Conservation (phyloP, 2,329 filamentous ascomycete genomes). For the Phymatotrichopsis omnivora region DNA sequence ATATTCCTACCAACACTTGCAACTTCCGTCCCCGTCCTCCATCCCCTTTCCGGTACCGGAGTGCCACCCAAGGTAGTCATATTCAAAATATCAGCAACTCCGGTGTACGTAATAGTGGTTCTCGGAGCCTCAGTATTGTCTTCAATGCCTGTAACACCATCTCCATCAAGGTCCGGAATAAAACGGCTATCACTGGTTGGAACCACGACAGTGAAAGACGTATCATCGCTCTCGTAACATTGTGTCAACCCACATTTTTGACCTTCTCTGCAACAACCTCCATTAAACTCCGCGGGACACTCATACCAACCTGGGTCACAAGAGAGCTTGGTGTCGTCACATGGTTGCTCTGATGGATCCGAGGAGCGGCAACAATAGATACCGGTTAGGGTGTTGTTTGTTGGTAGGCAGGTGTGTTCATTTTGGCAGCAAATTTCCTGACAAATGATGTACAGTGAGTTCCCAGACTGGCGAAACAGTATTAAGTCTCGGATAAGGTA, state of each 20-base stretch:
- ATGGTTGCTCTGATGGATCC: conserved; percentile 10
- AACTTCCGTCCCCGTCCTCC: no score
- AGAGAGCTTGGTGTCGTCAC: conserved; percentile 17
- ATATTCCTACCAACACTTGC: no score
- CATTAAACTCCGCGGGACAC: conserved; percentile 11
- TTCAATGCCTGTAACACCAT: not conserved
- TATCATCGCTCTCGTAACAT: conserved; percentile 7
- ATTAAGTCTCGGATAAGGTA: not conserved
- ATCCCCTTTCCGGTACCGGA: no score
- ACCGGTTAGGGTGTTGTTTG: conserved; percentile 16
- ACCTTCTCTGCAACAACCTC: conserved; percentile 18
- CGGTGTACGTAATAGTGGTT: conserved; percentile 6
- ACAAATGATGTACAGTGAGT: not conserved
- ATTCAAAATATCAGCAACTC: no score
- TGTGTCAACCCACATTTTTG: conserved; percentile 13
- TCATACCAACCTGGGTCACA: conserved; percentile 20
- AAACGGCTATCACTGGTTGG: not conserved
- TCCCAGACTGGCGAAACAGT: not conserved
- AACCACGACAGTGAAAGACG: not conserved
- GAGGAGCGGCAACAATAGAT: conserved; percentile 20
- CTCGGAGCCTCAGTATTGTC: not conserved
- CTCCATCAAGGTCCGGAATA: not conserved
- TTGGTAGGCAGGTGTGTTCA: conserved; percentile 15
- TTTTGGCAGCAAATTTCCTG: conserved; percentile 21
- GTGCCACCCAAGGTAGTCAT: no score